Evolutionary conservation across 2,329 filamentous ascomycete species (phyloP), one percentile per base, ranked within the genome.

Genomic region (Arthroderma sp.): DNA sequence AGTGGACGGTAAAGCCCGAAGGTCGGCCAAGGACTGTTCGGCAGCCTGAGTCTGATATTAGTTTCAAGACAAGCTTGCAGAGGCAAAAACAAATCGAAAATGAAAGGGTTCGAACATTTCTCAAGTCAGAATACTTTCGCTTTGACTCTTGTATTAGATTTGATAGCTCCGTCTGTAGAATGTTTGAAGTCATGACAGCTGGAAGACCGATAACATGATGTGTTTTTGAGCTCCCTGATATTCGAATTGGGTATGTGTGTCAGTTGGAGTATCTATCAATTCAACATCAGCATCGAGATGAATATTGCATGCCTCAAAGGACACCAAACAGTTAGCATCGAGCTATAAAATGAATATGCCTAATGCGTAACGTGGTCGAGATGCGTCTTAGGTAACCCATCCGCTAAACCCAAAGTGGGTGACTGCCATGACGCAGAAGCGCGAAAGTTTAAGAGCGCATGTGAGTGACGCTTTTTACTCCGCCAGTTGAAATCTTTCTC

Each of bases 61-160:
- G 36, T 40, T n/a, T 7, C 15, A 38, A 29, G 6, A 33, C 31
- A 27, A 11, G 11, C 34, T n/a, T 29, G 9, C n/a, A 22, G 10
- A 27, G 5, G 15, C 9, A 29, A 15, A 30, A 32, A 44, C 27
- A 29, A 11, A n/a, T 22, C 10, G 36, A 34, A 32, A 6, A 27
- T 33, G n/a, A 10, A 30, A 9, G 2, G 34, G 31, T 38, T 45
- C 43, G 36, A 29, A 63, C 74, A 74, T 83, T 84, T 69, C 84
- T 80, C 43, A 98, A 73, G 57, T 96, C 91, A 54, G 83, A 78
- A 64, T 95, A 83, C 67, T 94, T 96, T 57, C 89, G 78, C 67
- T 94, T 96, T 61, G 88, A 91, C 70, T 98, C 91, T 65, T 93
- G 85, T 57, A 94, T 82, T 62, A 95, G 78, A 68, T 85, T 93